phyloP scores from a whole-genome alignment of 495 filamentous ascomycete species.

The Neurospora intermedia region DNA sequence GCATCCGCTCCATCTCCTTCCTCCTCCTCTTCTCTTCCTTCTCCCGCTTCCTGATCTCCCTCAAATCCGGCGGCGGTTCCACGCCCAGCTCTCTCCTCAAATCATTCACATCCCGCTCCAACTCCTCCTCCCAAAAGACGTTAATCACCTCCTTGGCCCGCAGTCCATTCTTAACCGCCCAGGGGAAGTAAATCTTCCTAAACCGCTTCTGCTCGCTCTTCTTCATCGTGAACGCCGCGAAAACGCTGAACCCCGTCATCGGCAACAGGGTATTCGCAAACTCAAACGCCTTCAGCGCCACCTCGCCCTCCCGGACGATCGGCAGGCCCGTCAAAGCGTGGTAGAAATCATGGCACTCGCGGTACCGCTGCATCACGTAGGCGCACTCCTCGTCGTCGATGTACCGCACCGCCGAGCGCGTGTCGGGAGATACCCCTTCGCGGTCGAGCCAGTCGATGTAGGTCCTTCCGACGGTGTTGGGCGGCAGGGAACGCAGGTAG shows the following conservation, averaged over 20 bases:
- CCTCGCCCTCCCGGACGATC: slow-evolving; percentile 83
- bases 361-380: slow-evolving; percentile 97
- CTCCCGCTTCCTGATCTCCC: slow-evolving; percentile 62
- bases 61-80: slow-evolving; percentile 81
- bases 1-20: slow-evolving; percentile 34
- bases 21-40: slow-evolving; percentile 56
- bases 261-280: slow-evolving; percentile 88
- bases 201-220: slow-evolving; percentile 62
- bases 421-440: slow-evolving; percentile 88
- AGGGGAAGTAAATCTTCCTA: slow-evolving; percentile 67
- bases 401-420: slow-evolving; percentile 68
- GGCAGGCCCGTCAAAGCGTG: slow-evolving; percentile 90
- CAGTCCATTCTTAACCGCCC: slow-evolving; percentile 80
- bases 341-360: slow-evolving; percentile 97
- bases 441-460: slow-evolving; percentile 84
- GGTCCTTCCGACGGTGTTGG: slow-evolving; percentile 68
- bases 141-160: slow-evolving; percentile 76
- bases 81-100: slow-evolving; percentile 65
- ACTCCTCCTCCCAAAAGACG: slow-evolving; percentile 95
- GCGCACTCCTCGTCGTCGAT: slow-evolving; percentile 92
- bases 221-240: slow-evolving; percentile 73
- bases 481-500: slow-evolving; percentile 58
- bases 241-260: slow-evolving; percentile 65
- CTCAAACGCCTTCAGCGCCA: slow-evolving; percentile 92
- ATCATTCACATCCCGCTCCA: slow-evolving; percentile 74